phyloP scores from a whole-genome alignment of 2,329 filamentous ascomycete genomes.

The Ophiostoma ulmi region DNA sequence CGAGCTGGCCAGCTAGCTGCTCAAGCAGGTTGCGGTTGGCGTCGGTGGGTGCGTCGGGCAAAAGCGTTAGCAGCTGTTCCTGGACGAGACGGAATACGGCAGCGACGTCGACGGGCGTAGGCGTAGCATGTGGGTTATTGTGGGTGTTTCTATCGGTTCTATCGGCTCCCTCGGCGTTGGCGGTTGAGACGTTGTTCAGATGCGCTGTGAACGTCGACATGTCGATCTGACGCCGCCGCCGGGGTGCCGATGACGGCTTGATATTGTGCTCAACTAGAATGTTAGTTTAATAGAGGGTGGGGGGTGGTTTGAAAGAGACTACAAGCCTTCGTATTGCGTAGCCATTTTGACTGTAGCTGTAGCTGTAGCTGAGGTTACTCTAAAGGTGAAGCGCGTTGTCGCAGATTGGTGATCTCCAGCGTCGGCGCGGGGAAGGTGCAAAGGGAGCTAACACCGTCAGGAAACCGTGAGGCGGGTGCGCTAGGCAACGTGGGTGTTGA shows the following conservation, averaged over 20 bases:
- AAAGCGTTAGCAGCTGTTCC: conserved; percentile 53
- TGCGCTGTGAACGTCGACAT: conserved; percentile 60
- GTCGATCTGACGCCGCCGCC: conserved; percentile 51
- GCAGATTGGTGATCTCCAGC: conserved; percentile 7
- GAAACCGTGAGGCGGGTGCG: not conserved
- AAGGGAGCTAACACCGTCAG: not conserved
- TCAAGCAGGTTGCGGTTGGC: conserved; percentile 49
- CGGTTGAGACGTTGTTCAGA: conserved; percentile 48
- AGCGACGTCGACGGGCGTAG: conserved; percentile 55
- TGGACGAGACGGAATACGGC: conserved; percentile 55
- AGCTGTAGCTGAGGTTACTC: not conserved
- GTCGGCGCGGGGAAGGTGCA: conserved; percentile 13
- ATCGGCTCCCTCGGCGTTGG: conserved; percentile 29
- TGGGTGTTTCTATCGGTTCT: not conserved
- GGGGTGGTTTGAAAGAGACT: not conserved
- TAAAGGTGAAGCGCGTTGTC: not conserved
- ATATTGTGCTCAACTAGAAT: conserved; percentile 60
- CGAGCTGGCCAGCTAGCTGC: conserved; percentile 44
- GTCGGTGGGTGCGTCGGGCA: conserved; percentile 43
- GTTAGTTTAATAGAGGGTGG: not conserved
- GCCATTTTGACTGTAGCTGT: conserved; percentile 41
- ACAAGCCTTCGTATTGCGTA: conserved; percentile 52
- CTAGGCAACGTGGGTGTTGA: conserved; percentile 20
- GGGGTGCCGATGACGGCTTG: conserved; percentile 40
- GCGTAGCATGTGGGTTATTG: conserved; percentile 53